These are phyloP conservation scores for Tuber umbilicatum DNA, from an alignment of 495 filamentous ascomycete genomes.

Conservation along the genomic window DNA sequence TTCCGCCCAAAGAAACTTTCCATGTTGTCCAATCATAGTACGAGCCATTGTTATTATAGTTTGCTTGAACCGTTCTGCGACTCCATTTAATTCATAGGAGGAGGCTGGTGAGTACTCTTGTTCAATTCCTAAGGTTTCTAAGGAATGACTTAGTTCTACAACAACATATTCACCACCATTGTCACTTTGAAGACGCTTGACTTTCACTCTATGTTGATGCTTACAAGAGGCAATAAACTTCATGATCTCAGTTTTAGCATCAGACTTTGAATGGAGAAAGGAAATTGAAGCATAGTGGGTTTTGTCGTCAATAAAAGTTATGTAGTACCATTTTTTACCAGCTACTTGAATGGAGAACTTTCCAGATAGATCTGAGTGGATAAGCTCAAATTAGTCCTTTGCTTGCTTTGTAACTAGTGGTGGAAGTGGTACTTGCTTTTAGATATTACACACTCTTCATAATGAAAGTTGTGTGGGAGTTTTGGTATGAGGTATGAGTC, in stretches of 20 bases:
- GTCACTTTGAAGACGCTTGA: background rate
- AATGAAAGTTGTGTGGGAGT: background rate
- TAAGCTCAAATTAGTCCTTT: background rate
- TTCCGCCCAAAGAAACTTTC: too few relatives aligned
- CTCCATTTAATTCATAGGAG: background rate
- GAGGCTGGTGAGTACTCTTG: background rate
- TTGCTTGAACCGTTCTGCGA: conserved; percentile 6
- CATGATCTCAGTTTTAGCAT: background rate
- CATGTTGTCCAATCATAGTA: too few relatives aligned
- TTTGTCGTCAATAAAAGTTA: background rate
- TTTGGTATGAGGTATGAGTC: background rate
- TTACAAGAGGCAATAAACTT: background rate
- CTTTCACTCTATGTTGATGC: background rate
- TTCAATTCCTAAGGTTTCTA: too few relatives aligned
- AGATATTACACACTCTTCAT: background rate
- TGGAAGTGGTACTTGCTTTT: background rate
- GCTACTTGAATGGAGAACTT: background rate
- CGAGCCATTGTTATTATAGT: too few relatives aligned
- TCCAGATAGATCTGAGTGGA: conserved; percentile 11
- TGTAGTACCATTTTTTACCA: too few relatives aligned
- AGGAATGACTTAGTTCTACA: background rate
- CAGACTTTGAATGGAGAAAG: background rate
- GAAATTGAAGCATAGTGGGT: background rate
- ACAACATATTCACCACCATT: conserved; percentile 12
- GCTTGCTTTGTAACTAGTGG: background rate